Conservation (phyloP, 306 rosid species). For the Fagus sylvatica region DNA sequence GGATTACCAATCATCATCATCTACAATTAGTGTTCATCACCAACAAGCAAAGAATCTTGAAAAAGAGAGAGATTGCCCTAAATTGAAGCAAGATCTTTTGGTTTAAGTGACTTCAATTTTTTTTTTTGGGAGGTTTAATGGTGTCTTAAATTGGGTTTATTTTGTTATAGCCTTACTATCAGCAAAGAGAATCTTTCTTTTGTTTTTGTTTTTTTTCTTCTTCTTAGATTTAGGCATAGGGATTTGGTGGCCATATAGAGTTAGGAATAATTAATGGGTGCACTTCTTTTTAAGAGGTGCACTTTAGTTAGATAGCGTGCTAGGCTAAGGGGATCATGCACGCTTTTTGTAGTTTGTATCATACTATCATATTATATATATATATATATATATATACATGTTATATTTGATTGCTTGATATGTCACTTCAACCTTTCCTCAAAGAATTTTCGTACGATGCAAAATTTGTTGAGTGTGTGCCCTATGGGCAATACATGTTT, state of each 20-base stretch:
- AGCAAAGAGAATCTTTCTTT: constrained; percentile 3
- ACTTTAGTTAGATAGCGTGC: constrained; percentile 18
- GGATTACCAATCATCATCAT: too few species aligned
- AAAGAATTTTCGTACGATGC: too few species aligned
- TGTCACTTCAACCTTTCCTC: too few species aligned
- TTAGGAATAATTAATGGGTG: constrained; percentile 35
- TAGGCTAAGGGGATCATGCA: constrained; percentile 9
- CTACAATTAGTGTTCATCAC: too few species aligned
- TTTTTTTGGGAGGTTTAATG: neutral
- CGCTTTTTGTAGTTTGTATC: constrained; percentile 25
- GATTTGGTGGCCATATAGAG: constrained; percentile 31
- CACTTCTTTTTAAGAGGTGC: constrained; percentile 28
- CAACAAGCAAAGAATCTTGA: too few species aligned
- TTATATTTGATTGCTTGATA: constrained; percentile 11
- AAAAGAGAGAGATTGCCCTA: too few species aligned
- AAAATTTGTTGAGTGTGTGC: too few species aligned
- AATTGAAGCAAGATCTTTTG: too few species aligned
- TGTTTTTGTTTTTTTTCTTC: too few species aligned
- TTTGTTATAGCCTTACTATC: constrained; percentile 15
- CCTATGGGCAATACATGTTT: too few species aligned
- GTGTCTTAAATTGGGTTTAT: constrained; percentile 23
- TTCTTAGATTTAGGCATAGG: constrained; percentile 30
- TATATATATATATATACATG: constrained; percentile 22
- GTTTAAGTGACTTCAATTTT: too few species aligned
- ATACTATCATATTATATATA: constrained; percentile 16